Conservation (phyloP, 148 eudicot genomes). For the Fagopyrum homotropicum region DNA sequence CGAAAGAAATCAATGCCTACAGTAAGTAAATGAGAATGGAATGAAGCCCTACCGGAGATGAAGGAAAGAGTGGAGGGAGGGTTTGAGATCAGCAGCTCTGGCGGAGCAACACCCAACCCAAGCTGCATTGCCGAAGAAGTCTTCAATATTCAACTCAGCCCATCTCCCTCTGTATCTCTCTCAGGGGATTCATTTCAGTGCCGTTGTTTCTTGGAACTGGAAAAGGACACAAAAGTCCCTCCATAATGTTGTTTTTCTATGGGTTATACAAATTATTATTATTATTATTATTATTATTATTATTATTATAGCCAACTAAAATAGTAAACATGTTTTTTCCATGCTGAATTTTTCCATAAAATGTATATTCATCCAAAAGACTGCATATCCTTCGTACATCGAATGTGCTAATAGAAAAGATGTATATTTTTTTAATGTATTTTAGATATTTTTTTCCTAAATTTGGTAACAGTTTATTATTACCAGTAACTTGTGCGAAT, state of each 20-base stretch:
- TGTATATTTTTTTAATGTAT: too few species aligned
- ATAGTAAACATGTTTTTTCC: too few species aligned
- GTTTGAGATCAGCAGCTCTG: slow-evolving; percentile 22
- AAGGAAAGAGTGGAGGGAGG: background rate
- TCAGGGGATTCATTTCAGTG: background rate
- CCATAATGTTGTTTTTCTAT: background rate
- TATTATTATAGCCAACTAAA: too few species aligned
- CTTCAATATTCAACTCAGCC: slow-evolving; percentile 20
- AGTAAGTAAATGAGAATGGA: background rate
- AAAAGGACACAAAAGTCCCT: background rate
- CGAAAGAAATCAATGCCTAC: background rate
- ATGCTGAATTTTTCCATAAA: too few species aligned
- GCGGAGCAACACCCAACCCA: slow-evolving; percentile 12
- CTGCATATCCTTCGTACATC: too few species aligned
- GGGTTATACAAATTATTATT: background rate
- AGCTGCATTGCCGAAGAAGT: slow-evolving; percentile 6
- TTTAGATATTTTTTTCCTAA: too few species aligned
- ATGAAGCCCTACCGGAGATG: background rate
- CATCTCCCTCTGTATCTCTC: slow-evolving; percentile 25
- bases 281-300: too few species aligned
- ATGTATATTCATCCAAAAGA: too few species aligned
- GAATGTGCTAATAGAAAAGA: too few species aligned
- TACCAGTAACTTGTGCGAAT: too few species aligned
- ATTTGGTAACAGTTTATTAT: too few species aligned
- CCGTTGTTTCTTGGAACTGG: background rate